Conservation (phyloP, 148 eudicot genomes). For the Spergularia bocconei region DNA sequence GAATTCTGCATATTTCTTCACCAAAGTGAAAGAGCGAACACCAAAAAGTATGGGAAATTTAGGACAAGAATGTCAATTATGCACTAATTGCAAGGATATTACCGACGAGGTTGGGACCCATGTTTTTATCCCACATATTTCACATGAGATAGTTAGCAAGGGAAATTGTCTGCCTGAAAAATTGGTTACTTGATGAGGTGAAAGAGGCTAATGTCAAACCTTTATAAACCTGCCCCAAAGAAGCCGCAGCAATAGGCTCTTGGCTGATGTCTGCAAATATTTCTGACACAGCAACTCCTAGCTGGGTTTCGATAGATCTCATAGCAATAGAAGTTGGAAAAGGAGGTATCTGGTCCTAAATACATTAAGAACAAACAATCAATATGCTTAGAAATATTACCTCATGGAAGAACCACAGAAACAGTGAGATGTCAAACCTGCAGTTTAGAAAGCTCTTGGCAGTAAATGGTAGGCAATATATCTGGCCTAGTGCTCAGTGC, state of each 20-base stretch:
- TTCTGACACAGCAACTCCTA: conserved; percentile 75
- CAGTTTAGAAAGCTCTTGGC: conserved; percentile 88
- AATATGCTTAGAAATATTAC: neutral
- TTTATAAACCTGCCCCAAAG: conserved; percentile 97
- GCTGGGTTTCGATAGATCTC: conserved; percentile 79
- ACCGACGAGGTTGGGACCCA: too few relatives aligned
- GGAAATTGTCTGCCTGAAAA: too few relatives aligned
- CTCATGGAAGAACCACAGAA: neutral
- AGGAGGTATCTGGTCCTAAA: conserved; percentile 97
- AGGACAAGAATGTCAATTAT: too few relatives aligned
- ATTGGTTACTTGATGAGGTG: too few relatives aligned
- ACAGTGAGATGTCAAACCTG: conserved; percentile 51
- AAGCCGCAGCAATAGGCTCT: conserved; percentile 95
- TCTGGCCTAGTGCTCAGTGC: conserved; percentile 98
- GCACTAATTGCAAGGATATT: too few relatives aligned
- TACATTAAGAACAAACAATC: conserved; percentile 7
- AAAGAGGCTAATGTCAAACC: conserved; percentile 43
- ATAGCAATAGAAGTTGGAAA: conserved; percentile 77
- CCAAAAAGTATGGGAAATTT: too few relatives aligned
- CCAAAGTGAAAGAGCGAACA: too few relatives aligned
- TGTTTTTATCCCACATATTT: too few relatives aligned
- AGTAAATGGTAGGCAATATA: conserved; percentile 76
- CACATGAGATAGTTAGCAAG: too few relatives aligned
- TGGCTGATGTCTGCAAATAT: conserved; percentile 90
- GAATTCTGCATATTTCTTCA: too few relatives aligned